A percentile compares a stretch with the other conserved stretches of the same genome.
phyloP scores from a whole-genome alignment of 495 filamentous ascomycete genomes.

The Trypethelium eluteriae region DNA sequence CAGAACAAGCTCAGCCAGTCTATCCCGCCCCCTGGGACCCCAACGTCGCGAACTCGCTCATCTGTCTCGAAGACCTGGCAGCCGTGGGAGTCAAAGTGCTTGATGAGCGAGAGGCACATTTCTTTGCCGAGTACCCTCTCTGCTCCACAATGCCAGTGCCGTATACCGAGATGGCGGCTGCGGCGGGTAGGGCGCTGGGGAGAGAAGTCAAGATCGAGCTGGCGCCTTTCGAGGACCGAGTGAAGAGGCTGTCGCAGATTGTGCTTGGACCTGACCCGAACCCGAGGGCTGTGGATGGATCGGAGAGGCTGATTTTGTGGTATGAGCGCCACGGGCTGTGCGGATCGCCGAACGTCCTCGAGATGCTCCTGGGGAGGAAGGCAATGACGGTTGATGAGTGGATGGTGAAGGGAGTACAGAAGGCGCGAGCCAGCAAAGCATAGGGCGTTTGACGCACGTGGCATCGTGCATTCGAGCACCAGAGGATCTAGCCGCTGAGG shows the following conservation, averaged over 20 bases:
- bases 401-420: conserved; percentile 10
- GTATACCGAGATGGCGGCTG: conserved; percentile 14
- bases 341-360: conserved; percentile 35
- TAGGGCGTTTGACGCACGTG: background rate
- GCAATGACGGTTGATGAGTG: conserved; percentile 17
- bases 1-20: conserved; percentile 23
- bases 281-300: conserved; percentile 23
- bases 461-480: background rate
- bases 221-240: conserved; percentile 15
- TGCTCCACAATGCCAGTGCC: conserved; percentile 29
- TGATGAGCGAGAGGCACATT: conserved; percentile 32
- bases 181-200: conserved; percentile 17
- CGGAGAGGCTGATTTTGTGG: conserved; percentile 32
- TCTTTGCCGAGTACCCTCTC: conserved; percentile 32
- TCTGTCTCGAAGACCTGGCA: conserved; percentile 29
- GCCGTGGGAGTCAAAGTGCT: conserved; percentile 24
- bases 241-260: conserved; percentile 13
- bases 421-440: background rate
- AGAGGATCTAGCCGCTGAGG: background rate
- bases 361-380: conserved; percentile 34
- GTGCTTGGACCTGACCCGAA: conserved; percentile 16
- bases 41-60: conserved; percentile 21
- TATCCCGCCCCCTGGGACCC: conserved; percentile 22
- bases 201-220: conserved; percentile 19
- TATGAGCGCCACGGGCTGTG: conserved; percentile 32